Conservation (phyloP, 495 filamentous ascomycete species). For the Lindgomyces ingoldianus region DNA sequence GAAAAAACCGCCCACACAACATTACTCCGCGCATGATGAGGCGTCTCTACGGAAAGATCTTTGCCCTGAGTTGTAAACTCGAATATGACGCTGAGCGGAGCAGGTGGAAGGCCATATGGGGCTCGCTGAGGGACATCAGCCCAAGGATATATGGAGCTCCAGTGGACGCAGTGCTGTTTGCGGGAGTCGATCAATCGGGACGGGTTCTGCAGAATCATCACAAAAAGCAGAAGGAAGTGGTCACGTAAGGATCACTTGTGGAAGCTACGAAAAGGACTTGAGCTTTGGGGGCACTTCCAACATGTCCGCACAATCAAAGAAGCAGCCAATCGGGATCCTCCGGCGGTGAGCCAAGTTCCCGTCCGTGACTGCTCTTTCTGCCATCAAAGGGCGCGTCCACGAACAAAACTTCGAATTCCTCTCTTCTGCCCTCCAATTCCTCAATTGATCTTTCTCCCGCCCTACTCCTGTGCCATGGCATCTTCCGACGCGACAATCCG, state of each 20-base stretch:
- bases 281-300: too few relatives aligned
- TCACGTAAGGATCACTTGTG: too few relatives aligned
- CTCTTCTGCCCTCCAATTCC: neutral
- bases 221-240: too few relatives aligned
- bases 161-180: slow-evolving; percentile 15
- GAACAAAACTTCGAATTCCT: neutral
- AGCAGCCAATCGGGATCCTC: slow-evolving; percentile 21
- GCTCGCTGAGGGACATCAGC: neutral
- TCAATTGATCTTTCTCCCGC: neutral
- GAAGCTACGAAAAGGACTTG: too few relatives aligned
- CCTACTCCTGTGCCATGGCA: slow-evolving; percentile 15
- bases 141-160: slow-evolving; percentile 2
- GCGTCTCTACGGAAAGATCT: slow-evolving; percentile 28
- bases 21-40: slow-evolving; percentile 29
- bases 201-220: neutral
- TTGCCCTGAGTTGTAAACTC: slow-evolving; percentile 22
- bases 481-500: slow-evolving; percentile 33
- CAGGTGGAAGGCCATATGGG: slow-evolving; percentile 32
- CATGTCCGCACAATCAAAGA: too few relatives aligned
- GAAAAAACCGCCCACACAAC: slow-evolving; percentile 19
- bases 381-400: slow-evolving; percentile 8
- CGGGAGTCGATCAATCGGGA: slow-evolving; percentile 25
- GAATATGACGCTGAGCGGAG: slow-evolving; percentile 18
- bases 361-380: neutral
- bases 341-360: slow-evolving; percentile 3